A percentile compares a stretch with the other conserved stretches of the same genome.
Evolutionary conservation across 23 red algal species (phyloP).

Genomic region (Gracilaria vermiculophylla): DNA sequence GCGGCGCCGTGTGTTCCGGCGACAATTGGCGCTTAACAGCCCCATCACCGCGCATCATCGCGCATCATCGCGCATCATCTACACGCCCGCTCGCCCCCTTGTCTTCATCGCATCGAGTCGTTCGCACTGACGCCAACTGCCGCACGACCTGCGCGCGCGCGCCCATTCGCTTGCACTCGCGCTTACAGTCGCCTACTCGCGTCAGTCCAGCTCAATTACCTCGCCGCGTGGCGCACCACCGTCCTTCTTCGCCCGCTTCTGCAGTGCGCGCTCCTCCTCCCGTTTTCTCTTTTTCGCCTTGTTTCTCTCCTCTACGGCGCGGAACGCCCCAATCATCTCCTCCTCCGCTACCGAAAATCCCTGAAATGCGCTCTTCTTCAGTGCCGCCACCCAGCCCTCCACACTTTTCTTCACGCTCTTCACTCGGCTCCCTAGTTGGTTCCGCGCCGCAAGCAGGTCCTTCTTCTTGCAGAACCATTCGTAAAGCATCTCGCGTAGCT

Average conservation of each 20-base stretch:
- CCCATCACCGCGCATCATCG: no score
- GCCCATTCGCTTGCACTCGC: not conserved
- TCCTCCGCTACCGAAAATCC: conserved; percentile 42
- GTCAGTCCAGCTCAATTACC: conserved; percentile 41
- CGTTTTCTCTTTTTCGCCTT: conserved; percentile 44
- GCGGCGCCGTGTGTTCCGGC: no score
- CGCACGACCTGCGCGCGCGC: not conserved
- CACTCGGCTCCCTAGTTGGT: conserved; percentile 36
- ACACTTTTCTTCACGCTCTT: conserved; percentile 47
- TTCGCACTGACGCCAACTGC: not conserved
- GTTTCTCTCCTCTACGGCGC: conserved; percentile 45
- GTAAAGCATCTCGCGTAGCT: conserved; percentile 32
- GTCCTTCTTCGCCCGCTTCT: conserved; percentile 24
- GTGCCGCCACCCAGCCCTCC: conserved; percentile 27
- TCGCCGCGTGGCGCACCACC: not conserved
- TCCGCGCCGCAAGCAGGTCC: conserved; percentile 48
- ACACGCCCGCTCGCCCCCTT: not conserved
- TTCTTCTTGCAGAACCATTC: conserved; percentile 52
- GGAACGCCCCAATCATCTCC: conserved; percentile 27
- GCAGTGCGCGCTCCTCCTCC: conserved; percentile 4
- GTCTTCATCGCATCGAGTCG: not conserved
- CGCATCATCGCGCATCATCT: not conserved
- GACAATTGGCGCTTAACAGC: no score
- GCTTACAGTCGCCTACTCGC: not conserved
- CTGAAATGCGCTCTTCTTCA: conserved; percentile 38